Evolutionary conservation across 345 rosid species (phyloP), one percentile per base, ranked within the genome.

Genomic region (Cardamine occulta): DNA sequence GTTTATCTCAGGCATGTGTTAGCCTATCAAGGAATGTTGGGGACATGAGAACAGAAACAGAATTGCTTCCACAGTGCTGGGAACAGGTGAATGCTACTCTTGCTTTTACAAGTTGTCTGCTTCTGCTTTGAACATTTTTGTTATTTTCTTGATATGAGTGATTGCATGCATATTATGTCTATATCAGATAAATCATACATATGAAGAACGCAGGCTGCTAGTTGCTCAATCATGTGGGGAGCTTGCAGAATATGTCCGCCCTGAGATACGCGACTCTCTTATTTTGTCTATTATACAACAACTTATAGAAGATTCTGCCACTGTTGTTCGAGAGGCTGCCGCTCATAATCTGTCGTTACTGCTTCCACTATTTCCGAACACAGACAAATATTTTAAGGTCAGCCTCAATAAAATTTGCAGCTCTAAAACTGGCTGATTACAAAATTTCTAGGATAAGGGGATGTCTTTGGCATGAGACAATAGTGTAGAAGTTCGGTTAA

Each of bases 311-410:
- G 98, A 94, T 81, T 78, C 98, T 75, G 97, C 97, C 63, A 91
- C 88, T 44, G 85, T 94, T 81, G 96, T 94, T 72, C 93, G 97
- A 73, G 97, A 94, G 81, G 96, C 96, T 82, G 93, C 98, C 64
- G 91, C 95, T 8, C 91, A 74, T 82, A 94, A 94, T 86, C 86
- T 91, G 83, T 88, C 96, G 10, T 78, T 94, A 89, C 86, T 91
- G 81, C 98, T 94, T 83, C 98, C 96, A 12, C 88, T 87, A 63
- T 94, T 91, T 78, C 98, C 91, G 10, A 90, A 82, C 83, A 84
- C 77, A 74, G 98, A 94, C 88, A 94, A 94, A 88, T 94, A 94
- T 88, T 90, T 94, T 89, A 94, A 94, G 98, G 98, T 94, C 89
- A 88, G 95, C 87, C 74, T 88, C 91, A 85, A 84, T 86, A 84